Evolutionary conservation across 257 asterid species (phyloP).

Genomic region (Salvia splendens): DNA sequence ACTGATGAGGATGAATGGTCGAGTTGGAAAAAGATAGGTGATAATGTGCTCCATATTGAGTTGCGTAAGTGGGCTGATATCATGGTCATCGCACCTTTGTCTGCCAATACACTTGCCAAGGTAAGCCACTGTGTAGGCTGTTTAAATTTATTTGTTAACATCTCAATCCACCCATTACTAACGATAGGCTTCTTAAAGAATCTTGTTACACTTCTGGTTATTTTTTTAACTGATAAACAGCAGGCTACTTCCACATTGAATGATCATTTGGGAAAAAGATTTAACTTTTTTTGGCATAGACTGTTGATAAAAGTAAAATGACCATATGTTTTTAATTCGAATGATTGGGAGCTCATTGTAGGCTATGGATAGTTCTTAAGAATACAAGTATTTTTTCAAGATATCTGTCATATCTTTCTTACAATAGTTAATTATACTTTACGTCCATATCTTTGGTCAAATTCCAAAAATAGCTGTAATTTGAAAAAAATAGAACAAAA

Average conservation of each 20-base stretch:
- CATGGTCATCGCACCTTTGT: slow-evolving; percentile 89
- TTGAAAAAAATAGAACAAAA: too few species aligned
- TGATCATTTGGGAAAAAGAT: not conserved
- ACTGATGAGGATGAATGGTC: slow-evolving; percentile 94
- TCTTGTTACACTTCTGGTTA: not conserved
- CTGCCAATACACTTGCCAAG: slow-evolving; percentile 97
- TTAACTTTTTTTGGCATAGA: not conserved
- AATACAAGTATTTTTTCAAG: too few species aligned
- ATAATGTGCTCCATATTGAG: slow-evolving; percentile 80
- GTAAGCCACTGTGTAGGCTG: slow-evolving; percentile 29
- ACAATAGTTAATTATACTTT: not conserved
- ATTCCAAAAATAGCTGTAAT: too few species aligned
- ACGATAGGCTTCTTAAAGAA: slow-evolving; percentile 20
- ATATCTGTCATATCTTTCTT: not conserved
- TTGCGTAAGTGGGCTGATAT: slow-evolving; percentile 87
- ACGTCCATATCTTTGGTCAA: not conserved
- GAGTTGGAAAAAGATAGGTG: slow-evolving; percentile 73
- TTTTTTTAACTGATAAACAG: not conserved
- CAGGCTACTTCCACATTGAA: not conserved
- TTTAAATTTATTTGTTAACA: not conserved
- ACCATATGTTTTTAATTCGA: not conserved
- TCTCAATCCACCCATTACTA: not conserved
- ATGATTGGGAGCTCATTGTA: slow-evolving; percentile 3
- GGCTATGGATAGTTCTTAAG: not conserved
- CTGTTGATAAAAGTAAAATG: not conserved